These are phyloP conservation scores for Pulveroboletus ravenelii DNA, from an alignment of 768 basidiomycete genomes.

Conservation along the genomic window DNA sequence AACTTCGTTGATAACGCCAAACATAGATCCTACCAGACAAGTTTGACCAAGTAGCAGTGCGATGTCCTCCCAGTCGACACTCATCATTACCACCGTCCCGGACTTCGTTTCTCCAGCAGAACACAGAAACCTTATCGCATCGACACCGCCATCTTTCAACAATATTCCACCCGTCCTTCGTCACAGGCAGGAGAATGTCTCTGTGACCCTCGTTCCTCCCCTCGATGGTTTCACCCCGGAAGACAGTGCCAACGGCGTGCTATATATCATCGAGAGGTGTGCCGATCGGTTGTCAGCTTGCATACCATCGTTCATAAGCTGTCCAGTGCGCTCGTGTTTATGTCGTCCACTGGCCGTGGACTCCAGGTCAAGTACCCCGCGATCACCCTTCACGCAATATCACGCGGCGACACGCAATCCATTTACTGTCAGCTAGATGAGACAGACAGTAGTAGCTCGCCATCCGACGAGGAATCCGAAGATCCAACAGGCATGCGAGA, in stretches of 20 bases:
- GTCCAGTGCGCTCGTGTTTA: conserved; percentile 69
- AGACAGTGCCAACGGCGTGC: conserved; percentile 54
- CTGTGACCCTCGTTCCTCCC: conserved; percentile 64
- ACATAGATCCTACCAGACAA: too few species aligned
- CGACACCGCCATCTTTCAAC: conserved; percentile 79
- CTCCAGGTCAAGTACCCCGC: conserved; percentile 85
- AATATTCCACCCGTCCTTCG: conserved; percentile 82
- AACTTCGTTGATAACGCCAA: too few species aligned
- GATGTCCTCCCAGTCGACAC: conserved; percentile 16
- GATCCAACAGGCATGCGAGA: conserved; percentile 66
- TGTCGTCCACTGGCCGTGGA: conserved; percentile 63
- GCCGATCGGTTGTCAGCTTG: conserved; percentile 10
- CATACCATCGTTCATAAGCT: conserved; percentile 2
- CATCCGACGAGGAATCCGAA: conserved; percentile 33
- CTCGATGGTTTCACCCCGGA: conserved; percentile 52
- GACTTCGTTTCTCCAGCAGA: conserved; percentile 56
- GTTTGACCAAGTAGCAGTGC: too few species aligned
- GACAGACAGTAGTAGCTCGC: conserved; percentile 26
- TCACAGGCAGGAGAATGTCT: conserved; percentile 68
- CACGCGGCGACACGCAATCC: conserved; percentile 58
- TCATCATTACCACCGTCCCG: conserved; percentile 40
- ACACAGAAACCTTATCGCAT: conserved; percentile 59
- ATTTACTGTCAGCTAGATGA: conserved; percentile 96
- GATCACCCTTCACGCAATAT: conserved; percentile 91
- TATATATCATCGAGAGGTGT: conserved; percentile 87